phyloP scores from a whole-genome alignment of 495 filamentous ascomycete genomes.

The Daldinia loculata region DNA sequence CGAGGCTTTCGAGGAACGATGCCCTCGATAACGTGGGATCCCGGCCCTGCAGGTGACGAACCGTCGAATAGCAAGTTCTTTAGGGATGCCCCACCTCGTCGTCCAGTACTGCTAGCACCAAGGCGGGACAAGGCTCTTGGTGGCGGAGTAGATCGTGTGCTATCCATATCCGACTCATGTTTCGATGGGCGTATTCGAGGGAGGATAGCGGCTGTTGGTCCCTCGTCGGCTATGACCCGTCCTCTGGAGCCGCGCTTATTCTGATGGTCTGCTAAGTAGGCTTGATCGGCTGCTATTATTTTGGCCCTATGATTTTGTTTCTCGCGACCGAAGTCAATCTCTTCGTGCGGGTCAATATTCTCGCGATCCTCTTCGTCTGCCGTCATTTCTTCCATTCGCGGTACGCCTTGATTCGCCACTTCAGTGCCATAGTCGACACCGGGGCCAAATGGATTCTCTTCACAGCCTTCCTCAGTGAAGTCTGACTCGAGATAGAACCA shows the following conservation, averaged over 20 bases:
- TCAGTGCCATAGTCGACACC: constrained; percentile 71
- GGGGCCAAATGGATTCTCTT: constrained; percentile 87
- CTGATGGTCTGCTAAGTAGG: constrained; percentile 59
- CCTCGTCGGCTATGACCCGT: constrained; percentile 59
- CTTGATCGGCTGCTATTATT: constrained; percentile 64
- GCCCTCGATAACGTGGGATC: constrained; percentile 51
- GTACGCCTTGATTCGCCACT: constrained; percentile 79
- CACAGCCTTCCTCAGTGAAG: constrained; percentile 81
- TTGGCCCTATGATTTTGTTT: constrained; percentile 87
- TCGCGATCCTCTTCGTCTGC: constrained; percentile 79
- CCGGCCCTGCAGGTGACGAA: constrained; percentile 57
- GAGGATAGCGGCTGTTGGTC: constrained; percentile 64
- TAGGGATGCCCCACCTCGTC: constrained; percentile 57
- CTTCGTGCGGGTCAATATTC: constrained; percentile 89
- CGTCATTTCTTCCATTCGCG: constrained; percentile 77
- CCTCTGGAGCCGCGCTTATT: constrained; percentile 53
- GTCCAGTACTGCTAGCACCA: constrained; percentile 50
- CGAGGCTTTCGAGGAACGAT: constrained; percentile 65
- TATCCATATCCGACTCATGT: constrained; percentile 67
- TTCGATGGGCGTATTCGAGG: constrained; percentile 63
- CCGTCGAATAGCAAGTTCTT: constrained; percentile 61
- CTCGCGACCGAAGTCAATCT: constrained; percentile 83
- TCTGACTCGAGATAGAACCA: constrained; percentile 99
- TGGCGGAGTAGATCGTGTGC: constrained; percentile 65
- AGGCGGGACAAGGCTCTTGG: constrained; percentile 58